phyloP scores from a whole-genome alignment of 306 rosid species.

The Nissolia schottii region DNA sequence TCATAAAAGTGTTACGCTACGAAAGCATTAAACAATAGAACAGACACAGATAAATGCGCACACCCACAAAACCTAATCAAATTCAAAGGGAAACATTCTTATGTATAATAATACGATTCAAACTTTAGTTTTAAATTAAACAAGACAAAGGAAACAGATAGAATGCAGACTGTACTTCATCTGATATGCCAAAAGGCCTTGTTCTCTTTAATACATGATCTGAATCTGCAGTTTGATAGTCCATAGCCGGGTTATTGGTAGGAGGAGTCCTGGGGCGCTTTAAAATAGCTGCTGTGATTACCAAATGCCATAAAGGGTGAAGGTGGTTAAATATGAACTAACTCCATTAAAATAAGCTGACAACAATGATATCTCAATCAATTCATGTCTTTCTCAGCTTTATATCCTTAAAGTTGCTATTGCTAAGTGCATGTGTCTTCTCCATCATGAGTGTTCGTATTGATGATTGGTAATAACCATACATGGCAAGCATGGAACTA shows the following conservation, averaged over 20 bases:
- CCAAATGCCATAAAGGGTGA: slow-evolving; percentile 15
- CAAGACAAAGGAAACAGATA: slow-evolving; percentile 11
- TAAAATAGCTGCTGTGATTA: slow-evolving; percentile 58
- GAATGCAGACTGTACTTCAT: slow-evolving; percentile 59
- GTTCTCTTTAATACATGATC: slow-evolving; percentile 91
- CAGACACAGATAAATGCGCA: neutral
- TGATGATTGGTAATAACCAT: neutral
- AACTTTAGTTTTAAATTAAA: slow-evolving; percentile 18
- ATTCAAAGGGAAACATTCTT: slow-evolving; percentile 1
- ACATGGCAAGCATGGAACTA: neutral
- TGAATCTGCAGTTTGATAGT: slow-evolving; percentile 98
- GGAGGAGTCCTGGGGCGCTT: slow-evolving; percentile 99
- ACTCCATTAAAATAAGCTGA: slow-evolving; percentile 11
- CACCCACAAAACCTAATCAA: neutral
- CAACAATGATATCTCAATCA: neutral
- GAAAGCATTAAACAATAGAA: neutral
- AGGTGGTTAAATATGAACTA: neutral
- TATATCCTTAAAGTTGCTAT: neutral
- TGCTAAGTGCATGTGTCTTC: slow-evolving; percentile 10
- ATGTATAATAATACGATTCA: slow-evolving; percentile 10
- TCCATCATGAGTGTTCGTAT: slow-evolving; percentile 3
- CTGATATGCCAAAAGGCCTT: slow-evolving; percentile 84
- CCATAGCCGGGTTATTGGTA: slow-evolving; percentile 80
- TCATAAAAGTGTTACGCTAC: neutral
- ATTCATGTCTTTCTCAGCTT: slow-evolving; percentile 10